These are phyloP conservation scores for Dittrichia graveolens DNA, from an alignment of 129 eudicot species.

Conservation along the genomic window DNA sequence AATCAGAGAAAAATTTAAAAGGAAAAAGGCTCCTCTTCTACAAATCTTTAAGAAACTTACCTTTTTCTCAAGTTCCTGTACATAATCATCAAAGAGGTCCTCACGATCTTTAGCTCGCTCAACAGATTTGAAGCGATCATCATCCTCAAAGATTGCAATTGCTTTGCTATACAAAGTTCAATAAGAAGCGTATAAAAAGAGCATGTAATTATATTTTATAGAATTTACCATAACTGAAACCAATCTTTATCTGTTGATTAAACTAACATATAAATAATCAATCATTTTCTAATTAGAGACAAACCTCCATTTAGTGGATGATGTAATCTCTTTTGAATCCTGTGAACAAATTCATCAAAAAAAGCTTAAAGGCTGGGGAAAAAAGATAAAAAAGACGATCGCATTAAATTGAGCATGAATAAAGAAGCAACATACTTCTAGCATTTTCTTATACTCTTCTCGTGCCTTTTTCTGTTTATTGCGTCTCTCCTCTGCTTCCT, in stretches of 20 bases:
- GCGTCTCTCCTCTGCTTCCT: conserved; percentile 89
- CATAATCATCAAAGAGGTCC: conserved; percentile 73
- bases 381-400: conserved; percentile 1
- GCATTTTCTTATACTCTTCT: conserved; percentile 79
- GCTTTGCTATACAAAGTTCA: conserved; percentile 60
- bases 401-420: neutral
- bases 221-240: neutral
- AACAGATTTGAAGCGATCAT: conserved; percentile 85
- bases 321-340: conserved; percentile 77
- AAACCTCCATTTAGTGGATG: conserved; percentile 86
- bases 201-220: neutral
- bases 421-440: conserved; percentile 51
- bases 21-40: neutral
- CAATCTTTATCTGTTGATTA: neutral
- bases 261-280: neutral
- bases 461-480: conserved; percentile 71
- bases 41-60: conserved; percentile 35
- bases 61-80: conserved; percentile 72
- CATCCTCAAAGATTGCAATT: conserved; percentile 65
- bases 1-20: neutral
- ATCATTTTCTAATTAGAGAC: conserved; percentile 15
- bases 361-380: neutral
- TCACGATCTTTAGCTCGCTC: conserved; percentile 86
- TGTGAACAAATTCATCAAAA: conserved; percentile 27
- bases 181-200: conserved; percentile 22